These are phyloP conservation scores for Aspergillus taichungensis DNA, from an alignment of 495 filamentous ascomycete species.

Conservation along the genomic window DNA sequence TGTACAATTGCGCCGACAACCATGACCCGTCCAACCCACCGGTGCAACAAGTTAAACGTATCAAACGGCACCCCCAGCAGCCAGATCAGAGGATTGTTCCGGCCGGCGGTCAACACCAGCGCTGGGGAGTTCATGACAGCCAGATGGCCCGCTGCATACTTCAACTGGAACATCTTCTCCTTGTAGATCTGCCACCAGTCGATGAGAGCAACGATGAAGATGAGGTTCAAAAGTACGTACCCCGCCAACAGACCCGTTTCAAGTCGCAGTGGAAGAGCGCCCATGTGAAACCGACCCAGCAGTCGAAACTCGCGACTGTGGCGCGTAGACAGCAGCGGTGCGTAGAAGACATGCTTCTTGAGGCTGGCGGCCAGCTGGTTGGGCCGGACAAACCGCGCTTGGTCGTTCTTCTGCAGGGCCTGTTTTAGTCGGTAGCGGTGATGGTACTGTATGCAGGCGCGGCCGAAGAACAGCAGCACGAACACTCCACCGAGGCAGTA, in stretches of 20 bases:
- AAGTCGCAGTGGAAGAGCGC: conserved; percentile 30
- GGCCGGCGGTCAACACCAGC: conserved; percentile 30
- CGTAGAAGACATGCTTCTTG: conserved; percentile 37
- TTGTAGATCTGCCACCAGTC: conserved; percentile 30
- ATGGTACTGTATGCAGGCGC: conserved; percentile 16
- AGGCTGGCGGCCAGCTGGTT: conserved; percentile 14
- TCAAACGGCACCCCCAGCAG: conserved; percentile 33
- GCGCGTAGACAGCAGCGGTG: conserved; percentile 27
- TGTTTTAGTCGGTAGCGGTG: conserved; percentile 20
- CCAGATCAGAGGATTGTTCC: conserved; percentile 35
- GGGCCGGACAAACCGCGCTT: conserved; percentile 14
- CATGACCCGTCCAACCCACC: conserved; percentile 35
- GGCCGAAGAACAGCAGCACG: conserved; percentile 17
- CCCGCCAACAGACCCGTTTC: conserved; percentile 22
- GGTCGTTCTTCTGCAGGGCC: conserved; percentile 14
- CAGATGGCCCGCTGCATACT: conserved; percentile 31
- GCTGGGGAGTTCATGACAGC: conserved; percentile 36
- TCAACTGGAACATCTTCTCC: conserved; percentile 29
- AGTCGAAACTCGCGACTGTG: conserved; percentile 35
- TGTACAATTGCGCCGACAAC: conserved; percentile 28
- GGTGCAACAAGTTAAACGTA: conserved; percentile 39
- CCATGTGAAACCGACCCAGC: conserved; percentile 27
- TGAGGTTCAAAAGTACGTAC: conserved; percentile 27
- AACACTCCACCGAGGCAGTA: conserved; percentile 23
- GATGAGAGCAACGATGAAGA: conserved; percentile 30